Percentiles rank a stretch among this genome's conserved stretches.
These are phyloP conservation scores for Debaryomyces nepalensis DNA, from an alignment of 1,139 yeast genomes.

Conservation along the genomic window DNA sequence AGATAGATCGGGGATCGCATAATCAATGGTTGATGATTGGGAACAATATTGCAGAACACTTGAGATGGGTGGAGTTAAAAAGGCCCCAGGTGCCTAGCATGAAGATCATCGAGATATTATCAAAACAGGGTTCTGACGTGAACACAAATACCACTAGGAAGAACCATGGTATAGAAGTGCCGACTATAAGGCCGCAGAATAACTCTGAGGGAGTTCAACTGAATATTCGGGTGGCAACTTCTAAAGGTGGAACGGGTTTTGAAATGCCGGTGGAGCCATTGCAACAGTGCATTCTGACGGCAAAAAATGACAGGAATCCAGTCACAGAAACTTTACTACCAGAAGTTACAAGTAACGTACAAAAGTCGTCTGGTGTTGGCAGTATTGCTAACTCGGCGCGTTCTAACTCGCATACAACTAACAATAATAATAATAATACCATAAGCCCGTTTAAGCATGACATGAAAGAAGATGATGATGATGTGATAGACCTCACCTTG, in stretches of 20 bases:
- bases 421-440: background rate
- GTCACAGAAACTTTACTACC: too few species aligned
- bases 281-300: background rate
- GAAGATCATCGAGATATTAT: slow-evolving; percentile 7
- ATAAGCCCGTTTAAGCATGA: background rate
- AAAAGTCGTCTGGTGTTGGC: background rate
- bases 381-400: background rate
- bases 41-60: slow-evolving; percentile 24
- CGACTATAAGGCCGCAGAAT: background rate
- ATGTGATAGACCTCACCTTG: slow-evolving; percentile 16
- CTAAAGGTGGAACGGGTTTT: background rate
- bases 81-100: slow-evolving; percentile 23
- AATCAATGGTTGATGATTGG: slow-evolving; percentile 15
- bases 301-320: background rate
- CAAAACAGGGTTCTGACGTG: slow-evolving; percentile 2
- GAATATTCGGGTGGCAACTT: too few species aligned
- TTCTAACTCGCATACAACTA: too few species aligned
- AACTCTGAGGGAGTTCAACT: too few species aligned
- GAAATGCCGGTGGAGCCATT: background rate
- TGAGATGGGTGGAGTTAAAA: slow-evolving; percentile 21
- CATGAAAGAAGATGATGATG: slow-evolving; percentile 4
- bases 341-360: background rate
- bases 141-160: background rate
- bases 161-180: background rate
- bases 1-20: background rate